Base-by-base conservation (phyloP, 371 early-diverging fungal genomes). In the Rhizopus delemar region DNA sequence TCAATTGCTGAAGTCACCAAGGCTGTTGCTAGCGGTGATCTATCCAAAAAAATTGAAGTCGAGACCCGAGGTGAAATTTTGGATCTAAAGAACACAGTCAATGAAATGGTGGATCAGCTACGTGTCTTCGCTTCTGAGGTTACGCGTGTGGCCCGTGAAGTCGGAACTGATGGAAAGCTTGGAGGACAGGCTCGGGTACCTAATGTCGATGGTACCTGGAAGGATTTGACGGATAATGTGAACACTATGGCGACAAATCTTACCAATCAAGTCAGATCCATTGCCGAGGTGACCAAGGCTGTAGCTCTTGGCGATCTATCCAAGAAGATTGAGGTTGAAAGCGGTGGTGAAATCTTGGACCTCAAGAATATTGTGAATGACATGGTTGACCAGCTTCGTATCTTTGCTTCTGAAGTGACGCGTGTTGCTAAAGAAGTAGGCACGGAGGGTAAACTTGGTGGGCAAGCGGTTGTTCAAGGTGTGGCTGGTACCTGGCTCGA, bases 401-500 rank as follows among this genome's bases (percentile, higher is more conserved):
- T 66, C 0, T 76, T 81, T 55, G 71, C 75, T 4, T 51, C 67
- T 1, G 84, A 84, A 63, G 82, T 84, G 1, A 78, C 75, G 31
- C 65, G 82, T 28, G 73, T 80, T 22, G 68, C 81, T 4, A 62
- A 71, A 8, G 78, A 74, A n/a, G 79, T 78, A 15, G 61, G 71
- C 13, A 43, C 65, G 11, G 53, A 60, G 28, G 69, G 69, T 1
- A 39, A 41, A 46, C 48, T 69, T 1, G 69, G 69, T 13, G 69
- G 64, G 8, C 69, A 69, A 49, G 75, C 53, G 4, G 16, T 36
- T 31, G 53, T 73, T 9, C 59, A 66, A n/a, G 68, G 65, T 15
- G 75, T 78, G 2, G 75, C 45, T 22, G 82, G 82, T 16, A 78
- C 73, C 9, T 82, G 82, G 82, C 39, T 63, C 16, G 80, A 78